Evolutionary conservation across 2,329 filamentous ascomycete species (phyloP).

Genomic region (Fusarium pseudonygamai): DNA sequence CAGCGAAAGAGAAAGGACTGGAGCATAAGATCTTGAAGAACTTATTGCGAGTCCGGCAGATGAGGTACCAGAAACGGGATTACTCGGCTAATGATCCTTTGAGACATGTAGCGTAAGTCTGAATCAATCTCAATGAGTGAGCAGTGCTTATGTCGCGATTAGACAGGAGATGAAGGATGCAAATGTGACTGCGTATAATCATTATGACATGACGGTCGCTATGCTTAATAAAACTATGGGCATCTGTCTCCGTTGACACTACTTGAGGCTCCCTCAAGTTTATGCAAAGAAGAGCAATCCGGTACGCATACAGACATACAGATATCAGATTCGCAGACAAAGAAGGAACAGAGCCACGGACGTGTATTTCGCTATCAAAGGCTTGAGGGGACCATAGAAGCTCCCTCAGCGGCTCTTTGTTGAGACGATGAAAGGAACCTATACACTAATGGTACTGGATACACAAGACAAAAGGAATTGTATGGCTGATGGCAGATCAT

Average conservation of each 20-base stretch:
- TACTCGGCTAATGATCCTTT: constrained; percentile 19
- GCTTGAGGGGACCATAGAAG: not conserved
- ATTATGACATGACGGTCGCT: constrained; percentile 74
- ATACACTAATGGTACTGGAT: constrained; percentile 22
- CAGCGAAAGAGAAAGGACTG: constrained; percentile 68
- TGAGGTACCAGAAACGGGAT: constrained; percentile 17
- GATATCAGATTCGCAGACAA: too few relatives aligned
- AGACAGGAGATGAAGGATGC: constrained; percentile 35
- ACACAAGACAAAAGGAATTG: not conserved
- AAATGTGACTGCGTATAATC: constrained; percentile 56
- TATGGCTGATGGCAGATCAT: not conserved
- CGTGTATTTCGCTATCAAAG: not conserved
- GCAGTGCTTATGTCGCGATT: constrained; percentile 1
- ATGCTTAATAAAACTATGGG: constrained; percentile 81
- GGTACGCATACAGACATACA: not conserved
- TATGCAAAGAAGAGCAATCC: not conserved
- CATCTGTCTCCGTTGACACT: constrained; percentile 62
- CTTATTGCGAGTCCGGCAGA: constrained; percentile 56
- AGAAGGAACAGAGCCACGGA: not conserved
- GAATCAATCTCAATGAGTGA: not conserved
- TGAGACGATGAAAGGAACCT: not conserved
- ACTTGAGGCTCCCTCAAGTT: not conserved
- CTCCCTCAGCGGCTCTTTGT: not conserved
- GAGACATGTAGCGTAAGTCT: constrained; percentile 41
- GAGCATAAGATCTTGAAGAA: constrained; percentile 80